Conservation (phyloP, 257 asterid genomes). For the Plantago major region DNA sequence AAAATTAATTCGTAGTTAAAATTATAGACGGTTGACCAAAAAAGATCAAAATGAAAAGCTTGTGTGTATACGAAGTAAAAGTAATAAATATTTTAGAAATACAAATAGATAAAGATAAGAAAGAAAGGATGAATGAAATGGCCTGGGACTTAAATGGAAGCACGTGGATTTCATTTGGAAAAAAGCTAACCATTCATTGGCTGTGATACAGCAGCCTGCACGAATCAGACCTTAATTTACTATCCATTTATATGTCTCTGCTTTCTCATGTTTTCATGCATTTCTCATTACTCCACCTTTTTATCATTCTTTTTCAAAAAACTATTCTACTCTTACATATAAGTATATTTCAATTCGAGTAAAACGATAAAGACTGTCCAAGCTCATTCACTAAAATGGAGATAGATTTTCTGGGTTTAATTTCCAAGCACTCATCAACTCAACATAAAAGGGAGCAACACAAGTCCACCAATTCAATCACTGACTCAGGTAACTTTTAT, state of each 20-base stretch:
- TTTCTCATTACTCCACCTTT: not conserved
- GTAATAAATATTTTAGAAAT: too few species aligned
- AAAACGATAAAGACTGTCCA: not conserved
- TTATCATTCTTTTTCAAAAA: too few species aligned
- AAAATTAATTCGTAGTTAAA: too few species aligned
- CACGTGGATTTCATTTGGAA: conserved; percentile 40
- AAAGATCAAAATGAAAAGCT: too few species aligned
- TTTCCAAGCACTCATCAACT: conserved; percentile 12
- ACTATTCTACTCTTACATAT: too few species aligned
- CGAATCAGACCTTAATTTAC: conserved; percentile 14
- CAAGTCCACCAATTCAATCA: conserved; percentile 9
- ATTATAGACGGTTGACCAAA: too few species aligned
- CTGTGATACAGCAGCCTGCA: conserved; percentile 13
- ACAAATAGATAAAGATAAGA: not conserved
- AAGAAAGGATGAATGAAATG: too few species aligned
- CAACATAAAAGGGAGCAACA: not conserved
- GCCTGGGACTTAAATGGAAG: conserved; percentile 5
- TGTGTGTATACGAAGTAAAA: too few species aligned
- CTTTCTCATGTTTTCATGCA: not conserved
- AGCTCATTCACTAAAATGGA: conserved; percentile 25
- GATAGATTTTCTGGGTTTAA: conserved; percentile 46
- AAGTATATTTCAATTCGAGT: not conserved
- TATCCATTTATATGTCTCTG: not conserved
- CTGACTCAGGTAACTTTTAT: conserved; percentile 19
- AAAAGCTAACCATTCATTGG: conserved; percentile 33